Base-by-base conservation (phyloP, 2,329 filamentous ascomycete species). In the Alternaria dauci region DNA sequence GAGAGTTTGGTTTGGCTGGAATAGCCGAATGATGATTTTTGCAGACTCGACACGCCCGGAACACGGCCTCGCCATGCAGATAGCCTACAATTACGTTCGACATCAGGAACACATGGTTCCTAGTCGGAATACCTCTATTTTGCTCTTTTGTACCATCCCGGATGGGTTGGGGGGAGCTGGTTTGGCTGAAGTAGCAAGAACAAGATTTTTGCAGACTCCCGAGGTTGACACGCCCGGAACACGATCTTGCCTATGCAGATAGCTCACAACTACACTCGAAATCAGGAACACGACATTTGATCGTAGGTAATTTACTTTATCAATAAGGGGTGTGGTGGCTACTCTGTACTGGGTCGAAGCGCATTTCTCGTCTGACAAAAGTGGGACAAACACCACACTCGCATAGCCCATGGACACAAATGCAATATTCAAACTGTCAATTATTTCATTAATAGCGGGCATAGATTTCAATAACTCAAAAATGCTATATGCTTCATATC, bases 71-170 rank as follows among this genome's bases (percentile, higher is more conserved):
- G 20, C 20, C 20, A 23, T 23, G 20, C 20, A 23, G 4, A 23
- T 4, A 2, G 20, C 20, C 20, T 23, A 23, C 20, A 23, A 4
- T 23, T 23, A 23, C 20, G 20, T 23, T 23, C 20, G 20, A 23
- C 20, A 23, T 23, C 20, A 2, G 20, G 20, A 23, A 23, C 20
- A 23, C 20, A 23, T 4, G 4, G 20, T 23, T 23, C 20, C 20
- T 23, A 23, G 69, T 71, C 69, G 71, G 71, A 74, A 74, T n/a
- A 50, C 0, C n/a, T 52, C 62, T 54, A 64, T 65, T 66, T 50
- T 43, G 30, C 44, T 8, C 14, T 36, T 16, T 36, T 2, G 5
- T 2, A 16, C 12, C 32, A 36, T 16, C 32, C 3, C 6, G 12
- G 2, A 8, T 34, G 20, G 23, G 11, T 43, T 16, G 12, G 9